A percentile compares a stretch with the other conserved stretches of the same genome.
phyloP scores from a whole-genome alignment of 352 stramenopile genomes.

The Elongisporangium senticosum region DNA sequence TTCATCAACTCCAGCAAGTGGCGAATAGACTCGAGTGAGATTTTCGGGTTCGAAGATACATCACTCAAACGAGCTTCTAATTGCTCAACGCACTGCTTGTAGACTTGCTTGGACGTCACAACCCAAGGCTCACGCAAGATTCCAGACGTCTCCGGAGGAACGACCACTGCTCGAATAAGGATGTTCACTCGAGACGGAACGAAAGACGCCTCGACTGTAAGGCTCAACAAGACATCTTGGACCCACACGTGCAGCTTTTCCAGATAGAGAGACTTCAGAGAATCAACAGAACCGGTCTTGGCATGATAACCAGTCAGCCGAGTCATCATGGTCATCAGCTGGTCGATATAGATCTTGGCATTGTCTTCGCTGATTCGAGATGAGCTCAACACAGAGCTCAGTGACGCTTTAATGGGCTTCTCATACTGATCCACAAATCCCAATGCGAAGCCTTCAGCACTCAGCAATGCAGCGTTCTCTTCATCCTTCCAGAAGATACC shows the following conservation, averaged over 20 bases:
- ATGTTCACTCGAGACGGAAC: constrained; percentile 23
- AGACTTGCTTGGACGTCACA: constrained; percentile 25
- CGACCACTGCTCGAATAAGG: constrained; percentile 19
- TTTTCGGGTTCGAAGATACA: constrained; percentile 7
- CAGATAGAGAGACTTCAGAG: constrained; percentile 24
- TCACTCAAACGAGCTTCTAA: constrained; percentile 16
- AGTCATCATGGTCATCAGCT: constrained; percentile 38
- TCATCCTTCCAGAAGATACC: constrained; percentile 54
- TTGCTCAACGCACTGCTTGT: constrained; percentile 24
- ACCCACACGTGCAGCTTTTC: constrained; percentile 35
- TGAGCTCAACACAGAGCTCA: constrained; percentile 35
- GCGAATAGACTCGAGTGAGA: constrained; percentile 15
- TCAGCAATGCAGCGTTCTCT: constrained; percentile 24
- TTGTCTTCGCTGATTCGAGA: constrained; percentile 24
- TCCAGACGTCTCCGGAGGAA: neutral
- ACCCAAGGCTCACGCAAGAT: constrained; percentile 23
- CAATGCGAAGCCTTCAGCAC: constrained; percentile 8
- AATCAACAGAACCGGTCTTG: constrained; percentile 14
- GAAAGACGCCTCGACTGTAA: constrained; percentile 27
- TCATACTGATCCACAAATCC: constrained; percentile 69
- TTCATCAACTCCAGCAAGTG: constrained; percentile 38
- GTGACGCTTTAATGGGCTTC: constrained; percentile 38
- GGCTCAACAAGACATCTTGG: constrained; percentile 20
- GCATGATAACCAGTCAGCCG: constrained; percentile 24
- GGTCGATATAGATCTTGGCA: constrained; percentile 30